Percentiles rank a stretch among this genome's conserved stretches.
Conservation (phyloP, 2,329 filamentous ascomycete species). For the Didymella sp. region DNA sequence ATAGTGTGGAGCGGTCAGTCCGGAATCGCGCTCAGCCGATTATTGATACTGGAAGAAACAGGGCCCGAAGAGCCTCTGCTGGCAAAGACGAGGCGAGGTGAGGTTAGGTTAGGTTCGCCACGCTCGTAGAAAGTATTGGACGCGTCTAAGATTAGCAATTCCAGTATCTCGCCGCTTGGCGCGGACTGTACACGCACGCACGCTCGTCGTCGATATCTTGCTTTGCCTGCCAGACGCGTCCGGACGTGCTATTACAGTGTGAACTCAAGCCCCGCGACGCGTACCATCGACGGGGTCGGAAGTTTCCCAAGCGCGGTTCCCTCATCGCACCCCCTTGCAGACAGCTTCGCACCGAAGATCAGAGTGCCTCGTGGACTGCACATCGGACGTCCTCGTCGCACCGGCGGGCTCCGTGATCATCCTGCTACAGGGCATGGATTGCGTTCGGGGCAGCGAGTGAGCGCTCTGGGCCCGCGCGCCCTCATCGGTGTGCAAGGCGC, state of each 20-base stretch:
- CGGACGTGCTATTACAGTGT: not conserved
- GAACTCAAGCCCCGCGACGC: conserved; percentile 2
- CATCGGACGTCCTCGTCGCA: not conserved
- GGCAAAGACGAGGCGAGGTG: too few species aligned
- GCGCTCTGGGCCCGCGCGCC: too few species aligned
- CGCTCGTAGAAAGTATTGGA: conserved; percentile 5
- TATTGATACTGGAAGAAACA: too few species aligned
- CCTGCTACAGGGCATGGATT: not conserved
- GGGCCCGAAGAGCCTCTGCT: too few species aligned
- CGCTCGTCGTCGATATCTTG: not conserved
- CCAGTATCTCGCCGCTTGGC: conserved; percentile 7
- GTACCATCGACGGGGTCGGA: not conserved
- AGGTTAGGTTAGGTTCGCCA: conserved; percentile 4
- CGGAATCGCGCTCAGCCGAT: too few species aligned
- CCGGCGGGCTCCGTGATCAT: conserved; percentile 7
- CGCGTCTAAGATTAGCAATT: conserved; percentile 12
- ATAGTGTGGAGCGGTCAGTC: too few species aligned
- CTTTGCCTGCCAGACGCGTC: conserved; percentile 1
- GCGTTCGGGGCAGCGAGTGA: too few species aligned
- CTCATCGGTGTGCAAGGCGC: conserved; percentile 15
- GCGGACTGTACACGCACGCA: not conserved
- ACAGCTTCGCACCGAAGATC: not conserved
- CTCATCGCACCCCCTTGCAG: not conserved
- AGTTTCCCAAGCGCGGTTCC: too few species aligned
- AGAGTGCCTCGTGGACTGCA: not conserved